Evolutionary conservation across 768 basidiomycete genomes (phyloP).

Genomic region (Phaeolepiota aurea): DNA sequence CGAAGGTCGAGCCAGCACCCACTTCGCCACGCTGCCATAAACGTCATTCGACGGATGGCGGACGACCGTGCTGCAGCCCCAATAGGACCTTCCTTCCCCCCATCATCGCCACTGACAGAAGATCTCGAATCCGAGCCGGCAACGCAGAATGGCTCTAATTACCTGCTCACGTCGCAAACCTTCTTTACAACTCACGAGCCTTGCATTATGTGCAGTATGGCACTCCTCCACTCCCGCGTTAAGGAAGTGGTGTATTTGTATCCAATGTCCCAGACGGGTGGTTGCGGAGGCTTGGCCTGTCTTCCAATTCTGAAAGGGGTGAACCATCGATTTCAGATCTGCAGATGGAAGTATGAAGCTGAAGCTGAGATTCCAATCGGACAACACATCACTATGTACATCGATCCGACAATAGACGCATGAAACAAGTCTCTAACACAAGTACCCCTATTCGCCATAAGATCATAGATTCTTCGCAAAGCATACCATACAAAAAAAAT

Average conservation of each 20-base stretch:
- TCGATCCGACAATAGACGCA: conserved; percentile 30
- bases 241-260: conserved; percentile 73
- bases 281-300: conserved; percentile 71
- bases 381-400: conserved; percentile 11
- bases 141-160: conserved; percentile 61
- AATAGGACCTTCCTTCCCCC: conserved; percentile 7
- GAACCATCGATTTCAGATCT: conserved; percentile 82
- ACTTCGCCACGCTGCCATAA: conserved; percentile 79
- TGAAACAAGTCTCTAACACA: too few species aligned
- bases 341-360: conserved; percentile 49
- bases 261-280: conserved; percentile 74
- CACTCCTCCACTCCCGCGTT: conserved; percentile 89
- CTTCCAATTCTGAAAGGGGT: conserved; percentile 78
- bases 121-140: conserved; percentile 2
- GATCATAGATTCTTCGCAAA: background rate
- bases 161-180: conserved; percentile 77
- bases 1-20: conserved; percentile 64
- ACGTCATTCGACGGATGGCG: conserved; percentile 61
- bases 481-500: background rate
- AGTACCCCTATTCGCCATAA: background rate
- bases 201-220: conserved; percentile 98
- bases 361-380: conserved; percentile 3
- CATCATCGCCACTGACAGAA: conserved; percentile 1
- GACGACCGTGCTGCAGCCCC: conserved; percentile 34
- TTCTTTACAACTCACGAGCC: conserved; percentile 95